These are phyloP conservation scores for Argentina anserina DNA, from an alignment of 306 rosid genomes.

Conservation along the genomic window DNA sequence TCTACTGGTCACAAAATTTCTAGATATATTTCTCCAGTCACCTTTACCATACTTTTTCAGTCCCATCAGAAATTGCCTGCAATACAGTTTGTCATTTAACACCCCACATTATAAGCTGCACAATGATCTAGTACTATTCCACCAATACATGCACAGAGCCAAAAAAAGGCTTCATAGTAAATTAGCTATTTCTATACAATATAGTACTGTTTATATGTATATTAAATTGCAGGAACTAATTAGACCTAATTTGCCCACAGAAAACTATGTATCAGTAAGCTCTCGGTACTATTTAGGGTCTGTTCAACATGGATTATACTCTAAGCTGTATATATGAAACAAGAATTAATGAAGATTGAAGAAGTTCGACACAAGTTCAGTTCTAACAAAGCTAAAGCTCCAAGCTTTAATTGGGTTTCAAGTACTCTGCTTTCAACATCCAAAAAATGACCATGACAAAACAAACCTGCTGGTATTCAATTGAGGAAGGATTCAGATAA, in stretches of 20 bases:
- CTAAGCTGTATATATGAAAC: background rate
- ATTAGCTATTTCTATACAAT: constrained; percentile 12
- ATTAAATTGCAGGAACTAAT: constrained; percentile 15
- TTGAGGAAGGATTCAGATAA: background rate
- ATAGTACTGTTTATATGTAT: constrained; percentile 15
- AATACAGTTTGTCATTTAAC: constrained; percentile 19
- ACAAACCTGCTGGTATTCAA: background rate
- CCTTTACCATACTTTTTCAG: constrained; percentile 93
- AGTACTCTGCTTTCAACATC: background rate
- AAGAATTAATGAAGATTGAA: no score
- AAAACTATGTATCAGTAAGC: constrained; percentile 16
- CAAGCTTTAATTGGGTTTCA: background rate
- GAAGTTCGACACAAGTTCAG: background rate
- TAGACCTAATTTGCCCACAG: constrained; percentile 15
- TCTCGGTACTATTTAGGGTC: background rate
- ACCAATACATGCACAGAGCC: constrained; percentile 12
- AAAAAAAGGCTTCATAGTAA: constrained; percentile 23
- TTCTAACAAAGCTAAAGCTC: background rate
- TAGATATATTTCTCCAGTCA: constrained; percentile 89
- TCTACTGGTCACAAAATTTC: constrained; percentile 78
- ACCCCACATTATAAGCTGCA: constrained; percentile 11
- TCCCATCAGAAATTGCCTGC: constrained; percentile 85
- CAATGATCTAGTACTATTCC: background rate
- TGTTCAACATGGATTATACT: background rate
- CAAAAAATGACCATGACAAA: background rate